Conservation (phyloP, 768 basidiomycete species). For the Filobasidium wieringae region DNA sequence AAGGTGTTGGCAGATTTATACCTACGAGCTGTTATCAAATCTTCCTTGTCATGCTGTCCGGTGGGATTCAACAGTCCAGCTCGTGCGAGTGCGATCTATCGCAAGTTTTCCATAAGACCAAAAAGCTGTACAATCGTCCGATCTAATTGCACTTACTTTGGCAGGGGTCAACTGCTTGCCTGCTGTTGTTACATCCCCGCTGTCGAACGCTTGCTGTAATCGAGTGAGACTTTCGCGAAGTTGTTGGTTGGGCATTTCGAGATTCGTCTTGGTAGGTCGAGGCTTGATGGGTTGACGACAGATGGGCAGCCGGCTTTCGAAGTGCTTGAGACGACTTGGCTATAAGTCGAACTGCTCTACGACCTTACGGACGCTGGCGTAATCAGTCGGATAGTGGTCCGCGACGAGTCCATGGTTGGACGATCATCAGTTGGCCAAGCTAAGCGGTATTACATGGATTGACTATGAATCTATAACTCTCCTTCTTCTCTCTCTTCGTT, state of each 20-base stretch:
- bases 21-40: conserved; percentile 65
- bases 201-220: conserved; percentile 9
- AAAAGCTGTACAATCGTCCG: background rate
- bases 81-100: conserved; percentile 63
- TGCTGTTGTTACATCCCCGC: background rate
- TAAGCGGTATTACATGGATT: too few species aligned
- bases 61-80: conserved; percentile 66
- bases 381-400: background rate
- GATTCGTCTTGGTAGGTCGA: background rate
- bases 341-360: background rate
- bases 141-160: background rate
- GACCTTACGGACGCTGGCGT: background rate
- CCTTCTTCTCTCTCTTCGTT: background rate
- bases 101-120: background rate
- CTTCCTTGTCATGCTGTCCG: conserved; percentile 51
- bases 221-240: background rate
- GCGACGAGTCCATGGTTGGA: background rate
- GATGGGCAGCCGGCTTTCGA: too few species aligned
- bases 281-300: background rate
- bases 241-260: conserved; percentile 4
- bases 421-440: too few species aligned
- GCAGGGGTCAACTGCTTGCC: conserved; percentile 10
- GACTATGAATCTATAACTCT: background rate
- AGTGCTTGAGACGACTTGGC: too few species aligned
- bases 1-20: conserved; percentile 13